Base-by-base conservation (phyloP, 2,329 filamentous ascomycete genomes). In the Madurella mycetomatis region DNA sequence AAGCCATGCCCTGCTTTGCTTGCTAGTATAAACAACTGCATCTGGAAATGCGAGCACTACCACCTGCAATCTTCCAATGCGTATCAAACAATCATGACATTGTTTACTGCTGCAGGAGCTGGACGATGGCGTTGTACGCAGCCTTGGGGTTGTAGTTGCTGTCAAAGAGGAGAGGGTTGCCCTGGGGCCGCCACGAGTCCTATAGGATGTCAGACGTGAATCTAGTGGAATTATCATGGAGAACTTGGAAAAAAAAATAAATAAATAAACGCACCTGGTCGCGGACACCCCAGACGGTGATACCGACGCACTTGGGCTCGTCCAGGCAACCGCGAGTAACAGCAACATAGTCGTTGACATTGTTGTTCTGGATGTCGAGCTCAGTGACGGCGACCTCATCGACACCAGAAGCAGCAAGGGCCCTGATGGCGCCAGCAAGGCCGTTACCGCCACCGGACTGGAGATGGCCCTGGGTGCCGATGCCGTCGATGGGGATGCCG, bases 401-500 rank as follows among this genome's bases (percentile, higher is more conserved):
- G 16, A 74, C 67, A 13, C 75, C 77, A 5, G 76, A 72, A 11
- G 65, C 69, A 32, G 79, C 82, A 16, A 86, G 74, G 0, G 72
- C 70, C 62, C 76, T 71, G 54, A 87, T 72, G 17, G 82, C 79
- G 11, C 63, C 73, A 9, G 75, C 73, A 5, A 74, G 71, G 25
- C 71, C 74, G 44, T 65, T 70, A 52, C 78, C 76, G 16, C 69
- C 67, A 52, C 75, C 77, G 18, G 70, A 68, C 32, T 66, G 66
- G 19, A 85, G 69, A 65, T 86, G 83, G 37, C 74, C 70, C 66
- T 86, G 83, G 5, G 78, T 78, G 50, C 81, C 80, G 53, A 87
- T 84, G 50, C 83, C 84, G 62, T 87, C 80, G 57, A 87, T 86
- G 57, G 82, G 83, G 16, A 84, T 70, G 51, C 85, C 86, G 1